These are phyloP conservation scores for Thuja plicata DNA, from an alignment of 83 land plant species.

Conservation along the genomic window DNA sequence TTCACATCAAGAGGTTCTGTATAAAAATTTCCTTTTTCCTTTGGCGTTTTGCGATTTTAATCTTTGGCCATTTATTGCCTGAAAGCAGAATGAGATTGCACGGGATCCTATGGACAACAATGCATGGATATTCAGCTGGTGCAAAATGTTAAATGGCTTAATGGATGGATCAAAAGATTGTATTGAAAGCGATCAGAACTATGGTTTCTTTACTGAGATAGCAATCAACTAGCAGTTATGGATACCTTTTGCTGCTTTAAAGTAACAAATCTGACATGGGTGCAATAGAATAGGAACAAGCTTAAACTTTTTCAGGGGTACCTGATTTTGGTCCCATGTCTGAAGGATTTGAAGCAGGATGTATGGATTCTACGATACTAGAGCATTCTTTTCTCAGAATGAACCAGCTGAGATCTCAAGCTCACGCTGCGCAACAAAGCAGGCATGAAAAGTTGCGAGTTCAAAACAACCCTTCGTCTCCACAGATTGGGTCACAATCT, in stretches of 20 bases:
- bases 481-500: not conserved
- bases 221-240: not conserved
- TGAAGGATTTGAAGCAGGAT: conserved; percentile 14
- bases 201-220: not conserved
- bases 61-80: conserved; percentile 2
- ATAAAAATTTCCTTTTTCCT: not conserved
- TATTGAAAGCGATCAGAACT: not conserved
- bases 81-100: not conserved
- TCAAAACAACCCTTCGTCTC: conserved; percentile 10
- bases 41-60: not conserved
- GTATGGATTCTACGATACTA: conserved; percentile 12
- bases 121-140: not conserved
- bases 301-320: not conserved
- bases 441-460: conserved; percentile 14
- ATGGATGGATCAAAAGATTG: not conserved
- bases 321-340: conserved; percentile 1
- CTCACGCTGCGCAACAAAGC: conserved; percentile 7
- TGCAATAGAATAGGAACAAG: not conserved
- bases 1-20: not conserved
- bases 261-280: not conserved
- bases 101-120: not conserved
- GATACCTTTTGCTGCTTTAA: not conserved
- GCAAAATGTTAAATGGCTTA: not conserved
- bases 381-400: conserved; percentile 13
- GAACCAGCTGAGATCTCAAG: conserved; percentile 14